Conservation (phyloP, 768 basidiomycete genomes). For the Lenzites betulinus region DNA sequence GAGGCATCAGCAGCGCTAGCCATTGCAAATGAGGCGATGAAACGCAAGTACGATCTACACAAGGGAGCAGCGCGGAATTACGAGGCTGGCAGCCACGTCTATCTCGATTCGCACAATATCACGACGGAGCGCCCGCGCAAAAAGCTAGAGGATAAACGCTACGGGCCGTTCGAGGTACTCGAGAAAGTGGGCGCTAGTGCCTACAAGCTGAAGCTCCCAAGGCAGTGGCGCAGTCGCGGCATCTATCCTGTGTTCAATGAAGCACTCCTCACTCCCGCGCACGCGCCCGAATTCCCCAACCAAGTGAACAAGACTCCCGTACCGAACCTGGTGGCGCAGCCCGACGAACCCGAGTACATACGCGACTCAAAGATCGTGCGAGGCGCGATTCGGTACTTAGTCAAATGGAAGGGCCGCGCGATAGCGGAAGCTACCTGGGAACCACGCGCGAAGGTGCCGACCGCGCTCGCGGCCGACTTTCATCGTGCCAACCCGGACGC, state of each 20-base stretch:
- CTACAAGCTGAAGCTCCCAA: slow-evolving; percentile 30
- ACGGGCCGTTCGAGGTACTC: slow-evolving; percentile 30
- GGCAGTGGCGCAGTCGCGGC: slow-evolving; percentile 24
- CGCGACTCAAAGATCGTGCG: slow-evolving; percentile 16
- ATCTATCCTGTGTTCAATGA: slow-evolving; percentile 32
- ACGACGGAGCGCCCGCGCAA: slow-evolving; percentile 26
- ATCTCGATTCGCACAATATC: slow-evolving; percentile 32
- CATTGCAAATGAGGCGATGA: slow-evolving; percentile 32
- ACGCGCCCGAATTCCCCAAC: slow-evolving; percentile 10
- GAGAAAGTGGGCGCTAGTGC: slow-evolving; percentile 25
- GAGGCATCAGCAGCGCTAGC: slow-evolving; percentile 18
- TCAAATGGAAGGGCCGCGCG: slow-evolving; percentile 34
- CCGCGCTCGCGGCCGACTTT: slow-evolving; percentile 2
- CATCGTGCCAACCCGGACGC: slow-evolving; percentile 18
- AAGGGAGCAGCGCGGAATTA: not conserved
- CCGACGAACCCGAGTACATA: slow-evolving; percentile 25
- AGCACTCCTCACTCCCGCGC: slow-evolving; percentile 16
- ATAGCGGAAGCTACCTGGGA: slow-evolving; percentile 19
- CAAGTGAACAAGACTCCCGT: slow-evolving; percentile 19
- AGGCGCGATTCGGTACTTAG: slow-evolving; percentile 24
- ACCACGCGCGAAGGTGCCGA: slow-evolving; percentile 19
- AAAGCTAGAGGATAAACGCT: slow-evolving; percentile 29
- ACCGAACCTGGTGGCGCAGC: slow-evolving; percentile 14
- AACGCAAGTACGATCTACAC: slow-evolving; percentile 23
- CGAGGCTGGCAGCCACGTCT: slow-evolving; percentile 28